phyloP scores from a whole-genome alignment of 371 early-diverging fungal species.

The Mortierella sp. region DNA sequence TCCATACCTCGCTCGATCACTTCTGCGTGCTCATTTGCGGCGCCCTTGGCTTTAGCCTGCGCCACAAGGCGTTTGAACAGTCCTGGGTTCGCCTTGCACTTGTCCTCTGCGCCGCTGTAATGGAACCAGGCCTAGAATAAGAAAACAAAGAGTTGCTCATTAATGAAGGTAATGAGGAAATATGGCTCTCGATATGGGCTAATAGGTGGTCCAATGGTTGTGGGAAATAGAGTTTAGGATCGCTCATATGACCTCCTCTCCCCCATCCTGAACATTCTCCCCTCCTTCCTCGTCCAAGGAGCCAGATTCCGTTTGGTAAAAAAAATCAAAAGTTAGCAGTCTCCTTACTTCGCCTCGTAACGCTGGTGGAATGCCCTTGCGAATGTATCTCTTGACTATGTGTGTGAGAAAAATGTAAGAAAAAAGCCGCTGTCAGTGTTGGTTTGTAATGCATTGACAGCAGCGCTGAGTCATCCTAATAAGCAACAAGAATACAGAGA shows the following conservation, averaged over 20 bases:
- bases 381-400: constrained; percentile 82
- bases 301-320: not conserved
- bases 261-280: not conserved
- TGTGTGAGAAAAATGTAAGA: not conserved
- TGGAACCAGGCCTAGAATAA: constrained; percentile 79
- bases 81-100: constrained; percentile 70
- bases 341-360: constrained; percentile 74
- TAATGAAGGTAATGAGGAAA: constrained; percentile 8
- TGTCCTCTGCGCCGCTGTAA: constrained; percentile 86
- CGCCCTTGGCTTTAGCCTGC: constrained; percentile 66
- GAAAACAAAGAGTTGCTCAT: constrained; percentile 1
- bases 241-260: constrained; percentile 12
- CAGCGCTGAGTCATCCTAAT: not conserved
- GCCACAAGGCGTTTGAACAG: constrained; percentile 70
- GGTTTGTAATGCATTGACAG: not conserved
- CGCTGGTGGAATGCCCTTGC: constrained; percentile 89
- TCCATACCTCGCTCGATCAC: constrained; percentile 79
- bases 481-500: not conserved
- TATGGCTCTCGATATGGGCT: constrained; percentile 14
- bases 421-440: not conserved
- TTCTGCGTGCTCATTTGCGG: constrained; percentile 77
- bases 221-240: constrained; percentile 15
- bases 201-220: not conserved
- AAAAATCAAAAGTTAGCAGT: constrained; percentile 14
- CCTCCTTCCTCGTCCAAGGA: not conserved